These are phyloP conservation scores for Leccinum longicurvipes DNA, from an alignment of 768 basidiomycete species.

Conservation along the genomic window DNA sequence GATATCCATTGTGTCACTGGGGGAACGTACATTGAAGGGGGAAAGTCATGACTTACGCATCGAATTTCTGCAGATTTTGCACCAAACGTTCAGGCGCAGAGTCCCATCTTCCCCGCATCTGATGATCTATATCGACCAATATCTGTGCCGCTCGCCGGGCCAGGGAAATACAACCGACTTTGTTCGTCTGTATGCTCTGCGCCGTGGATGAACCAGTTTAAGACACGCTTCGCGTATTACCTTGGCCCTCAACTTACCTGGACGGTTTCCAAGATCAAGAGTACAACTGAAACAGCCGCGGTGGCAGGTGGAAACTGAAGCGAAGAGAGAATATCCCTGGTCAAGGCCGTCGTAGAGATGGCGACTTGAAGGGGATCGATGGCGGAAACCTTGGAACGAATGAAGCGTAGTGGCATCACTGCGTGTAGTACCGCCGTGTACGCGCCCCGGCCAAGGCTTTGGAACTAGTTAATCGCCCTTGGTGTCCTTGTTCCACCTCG, in stretches of 20 bases:
- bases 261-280: conserved; percentile 44
- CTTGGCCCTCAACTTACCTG: conserved; percentile 31
- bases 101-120: conserved; percentile 46
- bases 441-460: too few species aligned
- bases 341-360: conserved; percentile 27
- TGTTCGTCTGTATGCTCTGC: conserved; percentile 36
- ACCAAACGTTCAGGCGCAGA: conserved; percentile 38
- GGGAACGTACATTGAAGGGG: background rate
- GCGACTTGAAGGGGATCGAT: conserved; percentile 31
- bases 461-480: too few species aligned
- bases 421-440: too few species aligned
- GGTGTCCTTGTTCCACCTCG: background rate
- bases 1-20: background rate
- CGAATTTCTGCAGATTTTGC: conserved; percentile 40
- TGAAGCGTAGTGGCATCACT: conserved; percentile 30
- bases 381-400: conserved; percentile 25
- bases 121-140: conserved; percentile 40
- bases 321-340: conserved; percentile 32
- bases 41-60: conserved; percentile 30
- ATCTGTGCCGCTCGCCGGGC: conserved; percentile 42
- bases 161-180: conserved; percentile 36
- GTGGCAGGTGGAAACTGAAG: conserved; percentile 42
- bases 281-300: conserved; percentile 38
- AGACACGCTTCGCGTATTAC: background rate
- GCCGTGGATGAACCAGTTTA: background rate